These are phyloP conservation scores for Pichia sp. DNA, from an alignment of 1,139 yeast species.

Conservation along the genomic window DNA sequence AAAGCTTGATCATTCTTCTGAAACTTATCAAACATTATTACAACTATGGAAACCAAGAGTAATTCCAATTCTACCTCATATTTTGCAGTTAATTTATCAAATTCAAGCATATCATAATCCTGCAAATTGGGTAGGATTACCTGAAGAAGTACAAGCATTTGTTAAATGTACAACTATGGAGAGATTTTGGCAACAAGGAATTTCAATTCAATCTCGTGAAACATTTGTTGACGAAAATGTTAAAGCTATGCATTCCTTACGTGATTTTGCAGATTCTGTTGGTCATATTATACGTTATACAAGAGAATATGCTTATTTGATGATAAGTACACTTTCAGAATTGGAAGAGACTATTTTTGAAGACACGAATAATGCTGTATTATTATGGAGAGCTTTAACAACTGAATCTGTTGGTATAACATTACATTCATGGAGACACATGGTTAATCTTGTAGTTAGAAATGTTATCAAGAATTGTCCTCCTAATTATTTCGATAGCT, in stretches of 20 bases:
- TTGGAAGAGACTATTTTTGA: constrained; percentile 85
- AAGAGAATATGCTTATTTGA: constrained; percentile 87
- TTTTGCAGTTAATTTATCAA: constrained; percentile 77
- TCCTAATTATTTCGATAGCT: constrained; percentile 51
- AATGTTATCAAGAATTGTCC: constrained; percentile 89
- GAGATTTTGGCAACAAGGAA: constrained; percentile 98
- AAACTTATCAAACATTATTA: constrained; percentile 65
- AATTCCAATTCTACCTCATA: constrained; percentile 85
- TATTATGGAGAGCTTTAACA: constrained; percentile 80
- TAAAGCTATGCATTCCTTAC: constrained; percentile 82
- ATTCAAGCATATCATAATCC: constrained; percentile 94
- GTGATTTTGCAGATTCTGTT: constrained; percentile 98
- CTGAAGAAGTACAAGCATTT: constrained; percentile 84
- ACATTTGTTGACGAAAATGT: constrained; percentile 92
- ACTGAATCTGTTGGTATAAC: constrained; percentile 84
- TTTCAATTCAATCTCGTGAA: constrained; percentile 87
- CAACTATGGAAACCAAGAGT: constrained; percentile 89
- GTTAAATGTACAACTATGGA: constrained; percentile 84
- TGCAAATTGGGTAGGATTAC: constrained; percentile 79
- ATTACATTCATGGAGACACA: constrained; percentile 94
- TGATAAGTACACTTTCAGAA: constrained; percentile 84
- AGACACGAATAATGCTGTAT: constrained; percentile 69
- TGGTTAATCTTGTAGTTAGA: constrained; percentile 82
- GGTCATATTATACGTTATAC: constrained; percentile 95
- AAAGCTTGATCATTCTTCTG: constrained; percentile 69